Evolutionary conservation across 163 green algal species (phyloP).

Genomic region (Chlorella variabilis): DNA sequence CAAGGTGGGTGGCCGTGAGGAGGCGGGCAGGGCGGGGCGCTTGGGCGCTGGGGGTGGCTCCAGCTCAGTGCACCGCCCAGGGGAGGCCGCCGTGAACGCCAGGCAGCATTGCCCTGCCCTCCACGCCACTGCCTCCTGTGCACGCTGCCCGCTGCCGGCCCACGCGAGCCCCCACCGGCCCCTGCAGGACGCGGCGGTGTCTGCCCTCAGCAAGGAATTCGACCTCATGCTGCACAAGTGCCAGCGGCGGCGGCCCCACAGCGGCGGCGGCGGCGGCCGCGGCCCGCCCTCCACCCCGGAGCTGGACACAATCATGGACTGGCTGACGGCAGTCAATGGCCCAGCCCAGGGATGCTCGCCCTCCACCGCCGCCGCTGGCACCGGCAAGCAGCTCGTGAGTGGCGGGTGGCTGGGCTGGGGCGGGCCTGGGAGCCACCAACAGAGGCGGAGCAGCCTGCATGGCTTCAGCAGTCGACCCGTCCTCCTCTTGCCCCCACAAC

Average conservation of each 20-base stretch:
- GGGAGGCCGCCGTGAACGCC: too few species aligned
- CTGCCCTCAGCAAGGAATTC: not conserved
- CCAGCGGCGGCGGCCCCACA: not conserved
- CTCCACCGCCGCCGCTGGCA: not conserved
- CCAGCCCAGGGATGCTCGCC: not conserved
- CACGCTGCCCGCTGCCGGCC: too few species aligned
- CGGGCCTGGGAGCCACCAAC: too few species aligned
- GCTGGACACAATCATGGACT: conserved; percentile 41
- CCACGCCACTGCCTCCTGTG: too few species aligned
- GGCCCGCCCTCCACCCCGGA: conserved; percentile 35
- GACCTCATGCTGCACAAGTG: conserved; percentile 10
- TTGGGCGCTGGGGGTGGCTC: too few species aligned
- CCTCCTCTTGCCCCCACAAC: too few species aligned
- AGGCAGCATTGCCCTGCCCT: not conserved
- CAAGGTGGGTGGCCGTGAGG: not conserved
- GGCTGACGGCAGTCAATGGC: conserved; percentile 19
- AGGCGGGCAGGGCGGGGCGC: not conserved
- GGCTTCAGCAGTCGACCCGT: too few species aligned
- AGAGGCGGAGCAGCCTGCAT: too few species aligned
- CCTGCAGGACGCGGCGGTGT: not conserved
- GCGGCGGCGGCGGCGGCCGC: not conserved
- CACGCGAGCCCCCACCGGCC: not conserved
- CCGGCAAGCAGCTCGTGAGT: not conserved
- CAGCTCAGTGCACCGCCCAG: too few species aligned
- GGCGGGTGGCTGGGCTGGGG: too few species aligned